Evolutionary conservation across 805 yeast species (phyloP).

Genomic region (Nakazawaea siamensis): DNA sequence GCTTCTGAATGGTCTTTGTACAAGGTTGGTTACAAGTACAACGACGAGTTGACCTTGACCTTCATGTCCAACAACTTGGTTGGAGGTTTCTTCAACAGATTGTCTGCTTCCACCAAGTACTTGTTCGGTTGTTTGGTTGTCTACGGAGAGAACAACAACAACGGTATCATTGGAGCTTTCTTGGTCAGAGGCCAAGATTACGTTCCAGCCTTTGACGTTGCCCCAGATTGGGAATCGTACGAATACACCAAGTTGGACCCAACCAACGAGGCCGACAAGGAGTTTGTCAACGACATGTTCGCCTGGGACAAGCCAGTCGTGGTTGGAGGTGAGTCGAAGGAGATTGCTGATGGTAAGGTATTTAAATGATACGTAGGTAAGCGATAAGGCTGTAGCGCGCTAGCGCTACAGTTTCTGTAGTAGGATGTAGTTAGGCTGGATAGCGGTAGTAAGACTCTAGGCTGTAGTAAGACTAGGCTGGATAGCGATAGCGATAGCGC

Average conservation of each 20-base stretch:
- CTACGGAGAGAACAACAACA: conserved; percentile 89
- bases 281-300: conserved; percentile 71
- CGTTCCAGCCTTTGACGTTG: conserved; percentile 82
- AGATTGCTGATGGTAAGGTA: conserved; percentile 87
- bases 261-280: conserved; percentile 57
- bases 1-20: conserved; percentile 82
- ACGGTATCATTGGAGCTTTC: conserved; percentile 84
- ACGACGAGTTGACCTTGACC: conserved; percentile 83
- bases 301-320: conserved; percentile 88
- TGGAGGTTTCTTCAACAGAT: conserved; percentile 90
- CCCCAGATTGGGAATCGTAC: conserved; percentile 94
- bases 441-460: too few relatives aligned
- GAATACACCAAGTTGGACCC: conserved; percentile 67
- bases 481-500: too few relatives aligned
- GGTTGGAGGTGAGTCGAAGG: conserved; percentile 63
- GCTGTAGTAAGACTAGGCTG: too few relatives aligned
- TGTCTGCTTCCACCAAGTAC: conserved; percentile 76
- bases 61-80: conserved; percentile 90
- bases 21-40: conserved; percentile 86
- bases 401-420: too few relatives aligned
- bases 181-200: conserved; percentile 80
- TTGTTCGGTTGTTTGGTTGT: conserved; percentile 81
- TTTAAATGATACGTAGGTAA: conserved; percentile 62
- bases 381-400: too few relatives aligned
- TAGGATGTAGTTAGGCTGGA: too few relatives aligned